Base-by-base conservation (phyloP, 768 basidiomycete species). In the Cystoderma amianthinum region DNA sequence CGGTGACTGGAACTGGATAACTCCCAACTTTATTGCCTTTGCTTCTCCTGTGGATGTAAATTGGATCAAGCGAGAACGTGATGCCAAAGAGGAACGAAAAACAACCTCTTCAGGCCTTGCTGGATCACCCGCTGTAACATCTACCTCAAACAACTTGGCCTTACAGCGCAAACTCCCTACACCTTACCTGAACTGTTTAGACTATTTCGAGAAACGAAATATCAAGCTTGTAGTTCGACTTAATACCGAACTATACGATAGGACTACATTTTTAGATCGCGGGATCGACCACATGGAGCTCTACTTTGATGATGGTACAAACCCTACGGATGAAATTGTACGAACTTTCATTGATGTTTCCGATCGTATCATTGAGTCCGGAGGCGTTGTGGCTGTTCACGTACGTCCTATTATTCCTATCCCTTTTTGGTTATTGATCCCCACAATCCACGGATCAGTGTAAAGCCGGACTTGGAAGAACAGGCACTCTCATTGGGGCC, bases 301-400 rank as follows among this genome's bases (percentile, higher is more conserved):
- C 48, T 97, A 95, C 62, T 98, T 96, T 50, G 93, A 97, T 60
- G 96, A 99, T 58, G 96, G 96, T 16, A 96, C 93, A 17, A 98
- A 98, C 60, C 95, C 95, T 4, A 85, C 92, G 0, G 89, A 96
- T 61, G 90, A 96, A 44, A 96, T 97, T 52, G 87, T 93, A 33
- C 76, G 92, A 41, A 78, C 81, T 43, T 99, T 99, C 56, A 85
- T 99, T 50, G 84, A 88, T 50, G 64, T 89, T 41, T 80, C 85
- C 1, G 94, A 97, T 54, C 67, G 75, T 15, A 69, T 85, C 20
- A 80, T 97, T 35, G 80, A 86, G 46, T 60, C 52, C 15, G 88
- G 88, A 9, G 87, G 89, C 38, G 86, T 82, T 18, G 82, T 94
- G 35, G 89, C 89, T 44, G 86, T 93, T 53, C 90, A 93, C 64